Percentiles rank a stretch among this genome's conserved stretches.
Conservation (phyloP, 2,329 filamentous ascomycete genomes). For the Shiraia bambusicola region DNA sequence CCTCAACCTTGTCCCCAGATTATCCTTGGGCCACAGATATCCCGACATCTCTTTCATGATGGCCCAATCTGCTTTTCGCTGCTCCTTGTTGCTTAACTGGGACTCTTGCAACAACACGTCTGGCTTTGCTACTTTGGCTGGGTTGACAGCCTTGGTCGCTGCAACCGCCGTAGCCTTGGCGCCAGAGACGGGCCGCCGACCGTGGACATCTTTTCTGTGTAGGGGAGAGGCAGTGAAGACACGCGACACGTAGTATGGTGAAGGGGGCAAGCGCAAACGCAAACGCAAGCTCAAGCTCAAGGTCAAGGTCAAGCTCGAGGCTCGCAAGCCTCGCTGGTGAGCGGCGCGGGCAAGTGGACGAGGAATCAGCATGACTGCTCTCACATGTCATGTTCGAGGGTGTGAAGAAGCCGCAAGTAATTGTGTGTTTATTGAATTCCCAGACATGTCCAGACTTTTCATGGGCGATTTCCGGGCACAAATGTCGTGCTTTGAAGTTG, state of each 20-base stretch:
- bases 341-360: slow-evolving; percentile 40
- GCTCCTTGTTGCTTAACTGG: slow-evolving; percentile 73
- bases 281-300: too few species aligned
- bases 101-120: slow-evolving; percentile 61
- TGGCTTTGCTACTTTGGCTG: slow-evolving; percentile 28
- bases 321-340: slow-evolving; percentile 29
- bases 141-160: slow-evolving; percentile 23
- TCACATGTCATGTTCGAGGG: slow-evolving; percentile 32
- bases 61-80: slow-evolving; percentile 95
- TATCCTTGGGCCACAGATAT: slow-evolving; percentile 94
- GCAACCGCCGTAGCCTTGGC: slow-evolving; percentile 24
- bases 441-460: not conserved
- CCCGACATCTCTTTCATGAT: slow-evolving; percentile 98
- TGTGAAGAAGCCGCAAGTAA: slow-evolving; percentile 7
- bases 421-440: slow-evolving; percentile 3
- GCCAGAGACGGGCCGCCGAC: slow-evolving; percentile 34
- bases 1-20: slow-evolving; percentile 76
- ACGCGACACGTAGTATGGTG: slow-evolving; percentile 31
- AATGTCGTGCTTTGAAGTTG: slow-evolving; percentile 14
- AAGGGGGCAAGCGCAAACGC: slow-evolving; percentile 21
- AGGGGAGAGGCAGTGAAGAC: slow-evolving; percentile 49
- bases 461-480: slow-evolving; percentile 1
- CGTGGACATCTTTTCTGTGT: slow-evolving; percentile 47
- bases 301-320: slow-evolving; percentile 17
- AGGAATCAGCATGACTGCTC: slow-evolving; percentile 36